phyloP scores from a whole-genome alignment of 495 filamentous ascomycete species.

The Hyaloscypha finlandica region DNA sequence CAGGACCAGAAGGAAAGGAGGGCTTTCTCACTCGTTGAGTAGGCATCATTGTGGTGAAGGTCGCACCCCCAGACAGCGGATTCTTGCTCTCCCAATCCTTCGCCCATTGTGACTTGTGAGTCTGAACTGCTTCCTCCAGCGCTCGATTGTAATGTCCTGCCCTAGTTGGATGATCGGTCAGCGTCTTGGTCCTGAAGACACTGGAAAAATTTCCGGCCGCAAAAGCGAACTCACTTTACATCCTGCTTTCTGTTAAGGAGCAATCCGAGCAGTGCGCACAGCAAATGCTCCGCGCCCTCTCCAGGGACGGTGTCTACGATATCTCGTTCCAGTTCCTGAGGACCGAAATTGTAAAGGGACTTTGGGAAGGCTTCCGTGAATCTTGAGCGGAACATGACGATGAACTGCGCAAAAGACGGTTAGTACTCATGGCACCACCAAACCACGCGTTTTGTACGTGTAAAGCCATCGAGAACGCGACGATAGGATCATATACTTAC shows the following conservation, averaged over 20 bases:
- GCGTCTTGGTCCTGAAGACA: constrained; percentile 14
- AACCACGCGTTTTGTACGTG: constrained; percentile 39
- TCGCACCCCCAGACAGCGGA: constrained; percentile 75
- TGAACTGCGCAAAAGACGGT: constrained; percentile 64
- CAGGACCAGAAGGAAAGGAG: background rate
- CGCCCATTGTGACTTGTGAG: constrained; percentile 88
- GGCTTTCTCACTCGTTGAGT: constrained; percentile 69
- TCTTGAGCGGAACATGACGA: constrained; percentile 95
- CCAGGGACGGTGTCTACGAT: constrained; percentile 75
- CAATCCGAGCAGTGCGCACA: constrained; percentile 86
- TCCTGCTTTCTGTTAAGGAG: constrained; percentile 96
- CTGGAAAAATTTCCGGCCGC: constrained; percentile 19
- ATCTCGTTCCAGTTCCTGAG: constrained; percentile 91
- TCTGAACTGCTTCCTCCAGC: constrained; percentile 87
- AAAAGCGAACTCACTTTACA: constrained; percentile 74
- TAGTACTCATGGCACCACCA: constrained; percentile 39
- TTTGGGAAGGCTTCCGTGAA: constrained; percentile 88
- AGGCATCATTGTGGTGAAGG: constrained; percentile 77
- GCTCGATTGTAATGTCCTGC: constrained; percentile 88
- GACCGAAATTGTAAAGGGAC: constrained; percentile 82
- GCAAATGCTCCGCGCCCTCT: constrained; percentile 79
- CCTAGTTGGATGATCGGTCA: constrained; percentile 43
- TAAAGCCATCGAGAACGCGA: constrained; percentile 32
- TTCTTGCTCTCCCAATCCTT: constrained; percentile 82
- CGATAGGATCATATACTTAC: constrained; percentile 56